Base-by-base conservation (phyloP, 768 basidiomycete genomes). In the Pulveroboletus sp. region DNA sequence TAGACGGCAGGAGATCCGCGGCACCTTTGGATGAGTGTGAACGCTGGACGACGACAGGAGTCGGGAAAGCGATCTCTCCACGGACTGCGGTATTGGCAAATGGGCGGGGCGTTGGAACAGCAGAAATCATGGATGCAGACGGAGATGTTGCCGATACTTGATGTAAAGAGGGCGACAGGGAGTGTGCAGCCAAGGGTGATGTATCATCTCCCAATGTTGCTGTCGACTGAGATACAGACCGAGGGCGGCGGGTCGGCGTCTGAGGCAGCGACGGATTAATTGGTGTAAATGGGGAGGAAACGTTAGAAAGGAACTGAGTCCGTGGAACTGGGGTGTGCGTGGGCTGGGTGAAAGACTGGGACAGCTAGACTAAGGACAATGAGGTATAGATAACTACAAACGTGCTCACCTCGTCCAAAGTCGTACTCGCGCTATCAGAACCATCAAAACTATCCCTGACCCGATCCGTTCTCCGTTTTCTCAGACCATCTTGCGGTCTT, bases 241-340 rank as follows among this genome's bases (percentile, higher is more conserved):
- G 57, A 17, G 11, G 41, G 35, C 45, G 65, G 40, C 47, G 54
- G 11, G 43, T 36, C 2, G 55, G 58, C 4, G 55, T 60, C 20
- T 32, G 23, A 11, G 57, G 60, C 20, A 67, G 43, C 4, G 58
- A 60, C 10, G 40, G 13, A 1, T 50, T 49, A 19, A 50, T 54
- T 2, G 34, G 23, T 6, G 57, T 63, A 8, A 54, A 23, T 29
- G 67, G 67, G 9, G 65, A 67, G 8, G 71, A 67, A 16, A 70
- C 49, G 56, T 78, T 74, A 14, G 71, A 69, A 4, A 79, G 57
- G 11, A 77, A 70, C 48, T 77, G 77, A 5, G 76, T 78, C 9
- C 79, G 78, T 9, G 72, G 68, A 46, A 80, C 69, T 4, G 78
- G 72, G 27, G 70, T 63, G 58, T 75, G 78, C 6, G 78, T 70